Percentiles rank a stretch among this genome's conserved stretches.
Conservation (phyloP, 1,284 basidiomycete genomes). For the Naganishia cerealis region DNA sequence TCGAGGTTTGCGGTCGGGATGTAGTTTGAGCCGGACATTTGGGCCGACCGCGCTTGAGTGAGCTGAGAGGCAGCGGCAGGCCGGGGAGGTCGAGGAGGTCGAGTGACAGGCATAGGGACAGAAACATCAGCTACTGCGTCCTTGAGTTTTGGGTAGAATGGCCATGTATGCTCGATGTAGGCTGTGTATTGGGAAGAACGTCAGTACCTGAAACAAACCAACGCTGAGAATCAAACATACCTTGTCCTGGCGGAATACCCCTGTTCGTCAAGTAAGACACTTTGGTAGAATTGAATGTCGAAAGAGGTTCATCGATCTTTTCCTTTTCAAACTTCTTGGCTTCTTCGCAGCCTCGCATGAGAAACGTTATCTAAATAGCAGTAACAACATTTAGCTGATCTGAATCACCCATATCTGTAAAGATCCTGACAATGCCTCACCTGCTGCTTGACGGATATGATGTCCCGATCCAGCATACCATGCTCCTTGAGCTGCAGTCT, state of each 20-base stretch:
- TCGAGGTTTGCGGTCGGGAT: background rate
- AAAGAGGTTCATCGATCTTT: constrained; percentile 22
- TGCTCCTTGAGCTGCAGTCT: constrained; percentile 20
- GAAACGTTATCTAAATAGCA: constrained; percentile 10
- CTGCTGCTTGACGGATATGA: constrained; percentile 22
- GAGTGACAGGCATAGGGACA: constrained; percentile 25
- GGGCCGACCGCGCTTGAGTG: background rate
- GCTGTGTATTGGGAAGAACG: background rate
- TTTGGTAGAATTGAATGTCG: constrained; percentile 19
- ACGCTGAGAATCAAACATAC: background rate
- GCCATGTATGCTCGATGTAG: constrained; percentile 25
- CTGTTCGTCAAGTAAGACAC: constrained; percentile 21
- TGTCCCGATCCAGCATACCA: constrained; percentile 25
- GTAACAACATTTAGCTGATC: background rate
- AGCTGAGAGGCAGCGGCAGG: background rate
- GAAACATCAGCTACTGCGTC: constrained; percentile 13
- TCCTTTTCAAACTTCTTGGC: constrained; percentile 26
- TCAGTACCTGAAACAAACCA: background rate
- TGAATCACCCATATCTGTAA: background rate
- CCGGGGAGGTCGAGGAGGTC: constrained; percentile 20
- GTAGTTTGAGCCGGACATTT: background rate
- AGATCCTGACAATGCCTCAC: background rate
- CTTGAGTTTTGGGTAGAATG: constrained; percentile 26
- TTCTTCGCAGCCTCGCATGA: constrained; percentile 25
- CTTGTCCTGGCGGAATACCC: constrained; percentile 17